A percentile compares a stretch with the other conserved stretches of the same genome.
Evolutionary conservation across 495 filamentous ascomycete genomes (phyloP).

Genomic region (Penicillium nucicola): DNA sequence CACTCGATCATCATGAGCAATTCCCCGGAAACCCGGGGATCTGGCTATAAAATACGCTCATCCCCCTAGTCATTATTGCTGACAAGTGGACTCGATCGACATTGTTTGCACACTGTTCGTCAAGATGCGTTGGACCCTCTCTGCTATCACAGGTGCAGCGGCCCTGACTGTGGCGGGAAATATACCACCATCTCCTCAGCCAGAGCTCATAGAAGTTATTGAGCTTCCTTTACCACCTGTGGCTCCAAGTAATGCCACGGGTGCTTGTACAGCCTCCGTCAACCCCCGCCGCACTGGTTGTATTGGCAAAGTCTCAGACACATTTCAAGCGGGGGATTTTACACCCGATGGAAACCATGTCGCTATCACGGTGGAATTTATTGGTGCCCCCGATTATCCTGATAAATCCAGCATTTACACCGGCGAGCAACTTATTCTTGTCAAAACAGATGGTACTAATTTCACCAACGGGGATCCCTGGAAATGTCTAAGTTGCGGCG

Average conservation of each 20-base stretch:
- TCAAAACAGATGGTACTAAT: slow-evolving; percentile 12
- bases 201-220: slow-evolving; percentile 15
- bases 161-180: too few relatives aligned
- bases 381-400: slow-evolving; percentile 17
- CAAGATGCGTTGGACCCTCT: too few relatives aligned
- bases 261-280: slow-evolving; percentile 11
- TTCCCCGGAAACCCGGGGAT: too few relatives aligned
- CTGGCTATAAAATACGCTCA: too few relatives aligned
- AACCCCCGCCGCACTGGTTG: slow-evolving; percentile 19
- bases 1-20: too few relatives aligned
- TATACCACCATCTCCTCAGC: background rate
- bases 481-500: slow-evolving; percentile 23
- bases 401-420: slow-evolving; percentile 17
- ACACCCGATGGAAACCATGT: slow-evolving; percentile 20
- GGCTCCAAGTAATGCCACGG: slow-evolving; percentile 3
- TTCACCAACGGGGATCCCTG: slow-evolving; percentile 19
- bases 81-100: too few relatives aligned
- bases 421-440: slow-evolving; percentile 17
- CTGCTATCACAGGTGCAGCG: too few relatives aligned
- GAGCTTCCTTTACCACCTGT: slow-evolving; percentile 22
- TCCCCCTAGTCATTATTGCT: too few relatives aligned
- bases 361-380: slow-evolving; percentile 15
- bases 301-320: slow-evolving; percentile 1
- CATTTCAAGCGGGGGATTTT: slow-evolving; percentile 17
- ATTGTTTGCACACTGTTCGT: too few relatives aligned